Evolutionary conservation across 345 rosid species (phyloP).

Genomic region (Raphanus sativus): DNA sequence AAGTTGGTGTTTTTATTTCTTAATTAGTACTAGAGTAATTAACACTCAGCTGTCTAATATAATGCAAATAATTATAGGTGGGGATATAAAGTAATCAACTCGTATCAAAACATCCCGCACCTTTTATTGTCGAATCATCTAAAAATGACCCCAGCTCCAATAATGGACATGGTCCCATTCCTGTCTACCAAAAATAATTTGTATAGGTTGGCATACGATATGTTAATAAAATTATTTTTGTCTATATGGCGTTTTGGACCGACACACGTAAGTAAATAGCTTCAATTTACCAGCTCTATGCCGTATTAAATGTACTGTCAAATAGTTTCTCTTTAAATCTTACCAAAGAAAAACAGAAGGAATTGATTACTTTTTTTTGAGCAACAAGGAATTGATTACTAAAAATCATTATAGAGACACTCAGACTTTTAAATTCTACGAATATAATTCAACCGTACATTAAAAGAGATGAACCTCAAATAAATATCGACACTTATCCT

Average conservation of each 20-base stretch:
- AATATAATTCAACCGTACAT: not conserved
- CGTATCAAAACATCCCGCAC: slow-evolving; percentile 34
- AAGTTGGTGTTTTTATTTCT: slow-evolving; percentile 16
- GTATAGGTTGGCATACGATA: slow-evolving; percentile 17
- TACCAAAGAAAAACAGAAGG: not conserved
- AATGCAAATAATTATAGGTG: slow-evolving; percentile 12
- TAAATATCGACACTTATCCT: not conserved
- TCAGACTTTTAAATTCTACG: slow-evolving; percentile 7
- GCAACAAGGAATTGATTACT: slow-evolving; percentile 5
- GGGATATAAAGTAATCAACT: slow-evolving; percentile 19
- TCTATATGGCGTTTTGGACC: slow-evolving; percentile 30
- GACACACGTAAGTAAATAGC: slow-evolving; percentile 26
- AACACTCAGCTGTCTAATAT: slow-evolving; percentile 15
- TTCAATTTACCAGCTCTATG: slow-evolving; percentile 12
- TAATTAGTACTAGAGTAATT: slow-evolving; percentile 12
- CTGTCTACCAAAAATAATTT: slow-evolving; percentile 17
- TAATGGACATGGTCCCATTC: slow-evolving; percentile 36
- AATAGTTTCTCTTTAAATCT: slow-evolving; percentile 2
- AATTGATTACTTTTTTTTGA: slow-evolving; percentile 3
- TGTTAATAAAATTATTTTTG: not conserved
- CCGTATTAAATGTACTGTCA: slow-evolving; percentile 28
- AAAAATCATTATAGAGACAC: slow-evolving; percentile 2
- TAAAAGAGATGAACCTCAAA: not conserved
- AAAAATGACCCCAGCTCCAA: slow-evolving; percentile 27
- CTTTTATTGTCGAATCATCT: slow-evolving; percentile 32